Conservation (phyloP, 805 yeast species). For the Kockiozyma suomiensis region DNA sequence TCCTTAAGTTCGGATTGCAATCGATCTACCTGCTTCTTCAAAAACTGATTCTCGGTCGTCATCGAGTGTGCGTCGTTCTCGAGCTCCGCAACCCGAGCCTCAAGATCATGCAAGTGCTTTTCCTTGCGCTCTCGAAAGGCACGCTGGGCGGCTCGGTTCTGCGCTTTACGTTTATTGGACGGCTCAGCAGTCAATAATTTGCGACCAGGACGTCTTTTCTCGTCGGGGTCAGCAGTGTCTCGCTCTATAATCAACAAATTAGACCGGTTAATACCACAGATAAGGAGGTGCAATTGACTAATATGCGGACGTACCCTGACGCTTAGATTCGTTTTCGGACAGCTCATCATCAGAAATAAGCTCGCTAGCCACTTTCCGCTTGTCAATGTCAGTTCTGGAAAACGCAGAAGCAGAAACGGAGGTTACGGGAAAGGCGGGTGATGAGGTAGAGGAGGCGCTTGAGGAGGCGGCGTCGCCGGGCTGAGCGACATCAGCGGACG, state of each 20-base stretch:
- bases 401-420: neutral
- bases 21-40: constrained; percentile 74
- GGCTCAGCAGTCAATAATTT: constrained; percentile 79
- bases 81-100: constrained; percentile 69
- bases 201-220: constrained; percentile 66
- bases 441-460: neutral
- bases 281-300: neutral
- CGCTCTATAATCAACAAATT: neutral
- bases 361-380: constrained; percentile 28
- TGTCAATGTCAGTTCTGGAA: constrained; percentile 16
- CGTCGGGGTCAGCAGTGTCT: constrained; percentile 33
- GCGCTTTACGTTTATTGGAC: constrained; percentile 89
- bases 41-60: constrained; percentile 68
- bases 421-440: neutral
- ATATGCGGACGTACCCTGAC: constrained; percentile 11
- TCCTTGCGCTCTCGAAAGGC: constrained; percentile 96
- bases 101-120: constrained; percentile 79
- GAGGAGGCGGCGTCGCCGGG: neutral
- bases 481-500: neutral
- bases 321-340: constrained; percentile 31
- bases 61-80: constrained; percentile 73
- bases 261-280: neutral
- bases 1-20: constrained; percentile 70
- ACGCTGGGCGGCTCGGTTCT: constrained; percentile 97
- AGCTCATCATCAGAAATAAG: constrained; percentile 28